phyloP scores from a whole-genome alignment of 331 rosid species.

The Malus hybrid region DNA sequence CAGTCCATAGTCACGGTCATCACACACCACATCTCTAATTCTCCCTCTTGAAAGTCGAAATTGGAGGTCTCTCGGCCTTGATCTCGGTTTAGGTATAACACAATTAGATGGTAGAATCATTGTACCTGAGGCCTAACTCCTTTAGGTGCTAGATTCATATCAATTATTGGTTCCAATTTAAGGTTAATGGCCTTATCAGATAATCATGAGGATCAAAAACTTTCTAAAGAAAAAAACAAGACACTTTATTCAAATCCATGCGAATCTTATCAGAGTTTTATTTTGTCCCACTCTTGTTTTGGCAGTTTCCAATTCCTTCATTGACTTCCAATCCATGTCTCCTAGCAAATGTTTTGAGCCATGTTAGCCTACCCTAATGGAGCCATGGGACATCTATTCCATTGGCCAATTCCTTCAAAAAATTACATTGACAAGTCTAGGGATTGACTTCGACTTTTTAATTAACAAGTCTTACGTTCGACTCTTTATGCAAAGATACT shows the following conservation, averaged over 20 bases:
- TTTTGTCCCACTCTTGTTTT: constrained; percentile 5
- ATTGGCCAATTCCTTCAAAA: neutral
- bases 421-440: neutral
- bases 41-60: too few relatives aligned
- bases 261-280: constrained; percentile 10
- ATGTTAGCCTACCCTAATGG: neutral
- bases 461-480: too few relatives aligned
- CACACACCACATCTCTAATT: too few relatives aligned
- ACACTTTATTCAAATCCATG: neutral
- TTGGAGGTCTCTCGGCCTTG: too few relatives aligned
- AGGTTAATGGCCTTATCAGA: neutral
- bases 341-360: neutral
- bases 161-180: neutral
- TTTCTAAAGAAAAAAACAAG: constrained; percentile 1
- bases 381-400: neutral
- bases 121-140: neutral
- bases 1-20: too few relatives aligned
- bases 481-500: too few relatives aligned
- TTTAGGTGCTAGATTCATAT: neutral
- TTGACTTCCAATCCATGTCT: constrained; percentile 8
- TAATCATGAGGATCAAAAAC: neutral
- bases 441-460: neutral
- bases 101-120: neutral
- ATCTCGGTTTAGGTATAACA: neutral
- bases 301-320: neutral